Evolutionary conservation across 331 rosid genomes (phyloP).

Genomic region (Phaseolus coccineus): DNA sequence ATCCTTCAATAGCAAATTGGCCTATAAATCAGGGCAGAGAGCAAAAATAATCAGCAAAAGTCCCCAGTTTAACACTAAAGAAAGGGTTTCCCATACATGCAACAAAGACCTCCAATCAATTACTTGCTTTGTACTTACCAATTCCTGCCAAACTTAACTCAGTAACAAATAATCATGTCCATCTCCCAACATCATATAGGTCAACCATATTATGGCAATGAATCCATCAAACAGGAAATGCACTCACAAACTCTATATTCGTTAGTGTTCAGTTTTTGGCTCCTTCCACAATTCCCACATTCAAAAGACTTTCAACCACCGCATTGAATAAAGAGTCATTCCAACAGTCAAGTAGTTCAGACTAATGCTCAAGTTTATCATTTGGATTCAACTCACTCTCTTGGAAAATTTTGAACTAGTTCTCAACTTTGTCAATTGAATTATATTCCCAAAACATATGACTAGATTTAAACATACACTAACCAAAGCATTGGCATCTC

Average conservation of each 20-base stretch:
- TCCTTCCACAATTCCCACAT: conserved; percentile 26
- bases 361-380: conserved; percentile 5
- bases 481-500: not conserved
- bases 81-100: conserved; percentile 1
- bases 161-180: not conserved
- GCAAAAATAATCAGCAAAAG: conserved; percentile 5
- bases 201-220: not conserved
- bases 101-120: conserved; percentile 23
- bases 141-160: conserved; percentile 12
- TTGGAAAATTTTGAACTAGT: not conserved
- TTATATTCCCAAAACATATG: conserved; percentile 18
- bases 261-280: not conserved
- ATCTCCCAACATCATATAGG: conserved; percentile 18
- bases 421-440: conserved; percentile 13
- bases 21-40: conserved; percentile 3
- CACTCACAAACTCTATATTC: conserved; percentile 21
- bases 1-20: conserved; percentile 13
- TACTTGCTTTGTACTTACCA: conserved; percentile 16
- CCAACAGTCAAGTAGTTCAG: not conserved
- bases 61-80: conserved; percentile 1
- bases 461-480: not conserved
- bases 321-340: conserved; percentile 8
- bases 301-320: conserved; percentile 5
- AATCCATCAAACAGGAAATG: not conserved
- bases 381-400: conserved; percentile 13